Percentiles rank a stretch among this genome's conserved stretches.
phyloP scores from a whole-genome alignment of 441 rosid genomes.

The Manihot esculenta region DNA sequence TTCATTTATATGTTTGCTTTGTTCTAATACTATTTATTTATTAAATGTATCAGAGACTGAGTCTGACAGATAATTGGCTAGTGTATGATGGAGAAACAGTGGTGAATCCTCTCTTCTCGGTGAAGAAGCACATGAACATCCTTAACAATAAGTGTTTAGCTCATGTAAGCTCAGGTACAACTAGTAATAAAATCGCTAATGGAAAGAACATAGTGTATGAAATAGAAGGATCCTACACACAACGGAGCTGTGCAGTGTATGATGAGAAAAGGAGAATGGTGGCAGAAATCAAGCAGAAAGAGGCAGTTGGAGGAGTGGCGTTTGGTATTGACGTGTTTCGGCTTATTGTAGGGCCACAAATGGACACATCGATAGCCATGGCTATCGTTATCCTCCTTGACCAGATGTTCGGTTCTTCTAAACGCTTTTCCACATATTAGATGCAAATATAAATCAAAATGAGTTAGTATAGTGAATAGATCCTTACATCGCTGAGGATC shows the following conservation, averaged over 20 bases:
- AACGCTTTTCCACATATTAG: conserved; percentile 27
- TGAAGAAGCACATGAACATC: conserved; percentile 52
- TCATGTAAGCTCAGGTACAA: conserved; percentile 31
- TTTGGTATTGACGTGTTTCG: conserved; percentile 71
- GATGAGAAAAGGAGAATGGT: conserved; percentile 52
- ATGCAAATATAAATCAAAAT: neutral
- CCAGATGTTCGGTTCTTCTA: conserved; percentile 75
- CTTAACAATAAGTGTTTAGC: conserved; percentile 54
- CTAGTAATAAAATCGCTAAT: neutral
- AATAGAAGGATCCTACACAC: conserved; percentile 75
- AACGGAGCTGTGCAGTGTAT: conserved; percentile 65
- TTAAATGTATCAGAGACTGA: conserved; percentile 49
- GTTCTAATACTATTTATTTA: neutral
- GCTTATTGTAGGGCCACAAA: conserved; percentile 60
- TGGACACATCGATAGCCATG: conserved; percentile 66
- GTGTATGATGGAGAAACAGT: conserved; percentile 74
- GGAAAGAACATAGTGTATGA: conserved; percentile 45
- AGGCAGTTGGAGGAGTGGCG: conserved; percentile 53
- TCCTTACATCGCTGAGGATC: neutral
- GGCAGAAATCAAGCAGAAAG: conserved; percentile 70
- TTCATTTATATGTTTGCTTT: neutral
- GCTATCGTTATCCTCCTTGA: conserved; percentile 81
- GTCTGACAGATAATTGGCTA: conserved; percentile 74
- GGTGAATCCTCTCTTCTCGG: conserved; percentile 49
- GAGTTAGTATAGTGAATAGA: neutral